A percentile compares a stretch with the other conserved stretches of the same genome.
Conservation (phyloP, 2,329 filamentous ascomycete genomes). For the Diaporthe helianthi region DNA sequence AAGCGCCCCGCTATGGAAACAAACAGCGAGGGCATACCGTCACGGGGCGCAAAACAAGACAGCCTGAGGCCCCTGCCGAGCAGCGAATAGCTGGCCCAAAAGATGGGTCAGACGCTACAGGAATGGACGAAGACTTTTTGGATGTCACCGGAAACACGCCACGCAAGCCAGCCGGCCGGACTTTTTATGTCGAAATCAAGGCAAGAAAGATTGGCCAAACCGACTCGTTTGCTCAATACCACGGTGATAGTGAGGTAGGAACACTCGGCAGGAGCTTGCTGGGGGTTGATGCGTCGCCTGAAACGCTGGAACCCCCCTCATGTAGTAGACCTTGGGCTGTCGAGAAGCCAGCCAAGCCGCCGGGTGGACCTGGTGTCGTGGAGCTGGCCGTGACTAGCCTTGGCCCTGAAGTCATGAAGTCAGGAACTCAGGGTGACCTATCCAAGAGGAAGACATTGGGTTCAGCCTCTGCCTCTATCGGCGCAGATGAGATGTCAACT, state of each 20-base stretch:
- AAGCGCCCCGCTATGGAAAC: not conserved
- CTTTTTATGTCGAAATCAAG: slow-evolving; percentile 30
- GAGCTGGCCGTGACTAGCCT: not conserved
- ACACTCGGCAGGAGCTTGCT: not conserved
- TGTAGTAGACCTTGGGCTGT: not conserved
- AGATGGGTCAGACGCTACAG: not conserved
- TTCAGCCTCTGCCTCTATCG: slow-evolving; percentile 43
- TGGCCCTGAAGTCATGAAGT: not conserved
- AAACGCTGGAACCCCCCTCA: not conserved
- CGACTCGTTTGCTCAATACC: not conserved
- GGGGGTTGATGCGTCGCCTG: not conserved
- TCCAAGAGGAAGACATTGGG: slow-evolving; percentile 36
- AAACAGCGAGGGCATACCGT: not conserved
- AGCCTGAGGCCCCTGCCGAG: not conserved
- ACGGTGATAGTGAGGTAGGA: too few species aligned
- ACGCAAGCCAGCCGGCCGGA: slow-evolving; percentile 4
- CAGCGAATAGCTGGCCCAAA: not conserved
- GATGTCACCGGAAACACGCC: slow-evolving; percentile 20
- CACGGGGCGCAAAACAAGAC: not conserved
- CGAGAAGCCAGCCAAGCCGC: not conserved
- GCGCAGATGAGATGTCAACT: slow-evolving; percentile 43
- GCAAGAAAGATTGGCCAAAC: not conserved
- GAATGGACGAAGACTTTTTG: slow-evolving; percentile 14
- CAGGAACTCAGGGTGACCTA: not conserved
- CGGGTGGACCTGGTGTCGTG: not conserved